Conservation (phyloP, 768 basidiomycete genomes). For the Phaffia tasmanica region DNA sequence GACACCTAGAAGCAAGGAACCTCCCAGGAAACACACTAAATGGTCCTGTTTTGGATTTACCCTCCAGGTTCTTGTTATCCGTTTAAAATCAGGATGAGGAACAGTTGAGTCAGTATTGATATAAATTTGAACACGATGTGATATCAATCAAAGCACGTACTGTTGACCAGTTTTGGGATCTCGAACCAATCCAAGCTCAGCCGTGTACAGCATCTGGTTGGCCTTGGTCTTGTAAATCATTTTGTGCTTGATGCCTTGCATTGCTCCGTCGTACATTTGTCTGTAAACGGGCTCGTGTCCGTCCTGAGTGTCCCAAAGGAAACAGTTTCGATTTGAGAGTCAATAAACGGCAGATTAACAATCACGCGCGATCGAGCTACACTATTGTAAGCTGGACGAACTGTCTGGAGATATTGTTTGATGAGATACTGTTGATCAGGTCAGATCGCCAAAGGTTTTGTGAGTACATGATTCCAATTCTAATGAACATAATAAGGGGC, state of each 20-base stretch:
- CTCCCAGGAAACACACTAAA: slow-evolving; percentile 87
- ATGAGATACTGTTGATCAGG: slow-evolving; percentile 32
- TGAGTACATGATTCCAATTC: slow-evolving; percentile 42
- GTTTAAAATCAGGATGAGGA: not conserved
- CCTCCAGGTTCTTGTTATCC: slow-evolving; percentile 52
- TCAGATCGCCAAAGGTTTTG: not conserved
- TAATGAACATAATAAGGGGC: slow-evolving; percentile 49
- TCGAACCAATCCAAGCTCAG: slow-evolving; percentile 62
- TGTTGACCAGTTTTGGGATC: slow-evolving; percentile 6
- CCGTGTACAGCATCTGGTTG: slow-evolving; percentile 60
- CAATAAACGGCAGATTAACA: not conserved
- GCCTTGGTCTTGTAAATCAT: slow-evolving; percentile 56
- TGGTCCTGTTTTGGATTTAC: slow-evolving; percentile 85
- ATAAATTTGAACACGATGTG: not conserved
- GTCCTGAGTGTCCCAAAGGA: slow-evolving; percentile 40
- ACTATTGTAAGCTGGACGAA: slow-evolving; percentile 33
- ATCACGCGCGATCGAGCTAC: not conserved
- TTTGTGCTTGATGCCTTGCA: slow-evolving; percentile 64
- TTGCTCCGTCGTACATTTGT: slow-evolving; percentile 81
- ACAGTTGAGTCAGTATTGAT: not conserved
- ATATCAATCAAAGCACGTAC: not conserved
- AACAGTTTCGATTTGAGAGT: not conserved
- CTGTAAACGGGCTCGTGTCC: slow-evolving; percentile 63
- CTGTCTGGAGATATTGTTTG: slow-evolving; percentile 76
- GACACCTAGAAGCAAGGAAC: slow-evolving; percentile 81